These are phyloP conservation scores for Penicillium samsonianum DNA, from an alignment of 495 filamentous ascomycete species.

Conservation along the genomic window DNA sequence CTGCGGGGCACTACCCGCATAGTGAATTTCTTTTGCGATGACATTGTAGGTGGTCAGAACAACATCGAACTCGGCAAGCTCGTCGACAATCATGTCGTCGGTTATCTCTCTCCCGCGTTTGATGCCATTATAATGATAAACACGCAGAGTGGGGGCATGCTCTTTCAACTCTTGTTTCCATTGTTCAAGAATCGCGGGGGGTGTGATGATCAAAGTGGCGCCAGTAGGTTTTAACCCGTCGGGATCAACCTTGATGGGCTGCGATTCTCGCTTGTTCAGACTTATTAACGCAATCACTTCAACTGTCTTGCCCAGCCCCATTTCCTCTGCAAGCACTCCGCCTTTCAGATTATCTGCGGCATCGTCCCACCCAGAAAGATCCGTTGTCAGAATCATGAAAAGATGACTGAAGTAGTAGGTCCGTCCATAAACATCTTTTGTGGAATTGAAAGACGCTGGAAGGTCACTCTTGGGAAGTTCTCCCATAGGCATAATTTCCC, in stretches of 20 bases:
- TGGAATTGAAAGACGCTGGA: constrained; percentile 38
- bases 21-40: constrained; percentile 75
- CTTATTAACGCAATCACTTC: constrained; percentile 80
- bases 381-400: constrained; percentile 59
- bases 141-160: constrained; percentile 64
- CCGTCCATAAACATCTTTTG: constrained; percentile 51
- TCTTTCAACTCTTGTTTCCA: constrained; percentile 78
- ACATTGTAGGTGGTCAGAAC: constrained; percentile 86
- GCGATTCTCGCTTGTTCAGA: constrained; percentile 53
- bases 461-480: constrained; percentile 20
- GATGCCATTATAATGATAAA: constrained; percentile 53
- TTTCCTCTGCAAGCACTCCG: constrained; percentile 86
- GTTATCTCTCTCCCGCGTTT: constrained; percentile 41
- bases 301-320: constrained; percentile 94
- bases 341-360: constrained; percentile 45
- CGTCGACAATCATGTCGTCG: constrained; percentile 50
- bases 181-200: constrained; percentile 76
- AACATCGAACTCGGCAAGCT: constrained; percentile 63
- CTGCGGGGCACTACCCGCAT: constrained; percentile 61
- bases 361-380: constrained; percentile 49
- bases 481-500: constrained; percentile 24
- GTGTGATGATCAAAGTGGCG: constrained; percentile 87
- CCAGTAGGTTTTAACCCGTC: constrained; percentile 37
- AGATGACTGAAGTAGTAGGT: constrained; percentile 63
- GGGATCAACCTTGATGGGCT: constrained; percentile 26